Conservation (phyloP, 106 monocot species). For the Allium cepa region DNA sequence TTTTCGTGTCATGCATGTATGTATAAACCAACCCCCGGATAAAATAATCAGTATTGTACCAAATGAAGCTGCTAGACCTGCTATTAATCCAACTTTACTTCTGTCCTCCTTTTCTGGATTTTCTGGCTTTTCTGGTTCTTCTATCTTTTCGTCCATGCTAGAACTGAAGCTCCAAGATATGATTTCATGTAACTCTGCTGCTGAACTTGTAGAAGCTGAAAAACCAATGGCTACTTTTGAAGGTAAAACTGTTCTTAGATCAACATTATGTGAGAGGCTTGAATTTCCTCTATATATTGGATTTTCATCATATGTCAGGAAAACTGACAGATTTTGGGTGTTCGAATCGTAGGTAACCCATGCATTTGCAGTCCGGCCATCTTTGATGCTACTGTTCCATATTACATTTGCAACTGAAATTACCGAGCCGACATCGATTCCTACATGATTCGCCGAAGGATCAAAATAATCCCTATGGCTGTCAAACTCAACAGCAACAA, state of each 20-base stretch:
- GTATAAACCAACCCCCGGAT: conserved; percentile 8
- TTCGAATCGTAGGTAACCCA: conserved; percentile 11
- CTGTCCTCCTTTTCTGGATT: not conserved
- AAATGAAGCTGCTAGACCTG: not conserved
- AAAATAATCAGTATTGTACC: not conserved
- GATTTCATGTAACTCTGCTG: not conserved
- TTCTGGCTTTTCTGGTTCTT: too few species aligned
- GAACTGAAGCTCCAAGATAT: conserved; percentile 2
- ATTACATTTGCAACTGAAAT: not conserved
- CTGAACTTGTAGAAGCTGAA: conserved; percentile 8
- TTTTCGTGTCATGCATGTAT: not conserved
- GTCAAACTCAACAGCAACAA: conserved; percentile 36
- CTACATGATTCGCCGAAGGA: conserved; percentile 13
- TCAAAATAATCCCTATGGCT: conserved; percentile 11
- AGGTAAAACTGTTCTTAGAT: conserved; percentile 12
- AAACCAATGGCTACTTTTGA: conserved; percentile 5
- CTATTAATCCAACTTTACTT: not conserved
- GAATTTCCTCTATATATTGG: not conserved
- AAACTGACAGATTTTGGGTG: not conserved
- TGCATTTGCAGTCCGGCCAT: not conserved
- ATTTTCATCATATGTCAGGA: not conserved
- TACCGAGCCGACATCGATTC: conserved; percentile 26
- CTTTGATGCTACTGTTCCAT: not conserved
- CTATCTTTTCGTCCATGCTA: too few species aligned
- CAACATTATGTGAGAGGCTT: not conserved